Conservation (phyloP, 148 eudicot species). For the Linanthus parryae region DNA sequence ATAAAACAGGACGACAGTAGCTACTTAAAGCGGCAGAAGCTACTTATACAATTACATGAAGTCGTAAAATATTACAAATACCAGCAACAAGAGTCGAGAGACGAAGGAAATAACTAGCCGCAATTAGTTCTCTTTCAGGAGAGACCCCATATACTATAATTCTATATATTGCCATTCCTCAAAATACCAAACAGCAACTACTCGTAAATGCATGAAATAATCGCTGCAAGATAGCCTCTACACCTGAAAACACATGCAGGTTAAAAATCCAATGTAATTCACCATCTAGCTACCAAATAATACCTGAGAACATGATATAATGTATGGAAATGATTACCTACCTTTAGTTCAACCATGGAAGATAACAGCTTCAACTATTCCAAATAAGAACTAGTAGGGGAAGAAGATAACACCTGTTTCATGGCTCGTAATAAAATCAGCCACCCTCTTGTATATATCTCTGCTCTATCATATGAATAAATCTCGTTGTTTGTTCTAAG, state of each 20-base stretch:
- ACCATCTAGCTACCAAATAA: too few relatives aligned
- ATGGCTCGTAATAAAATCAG: slow-evolving; percentile 35
- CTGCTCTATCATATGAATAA: slow-evolving; percentile 4
- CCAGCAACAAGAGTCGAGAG: too few relatives aligned
- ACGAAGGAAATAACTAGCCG: too few relatives aligned
- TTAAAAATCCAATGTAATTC: neutral
- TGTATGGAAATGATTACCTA: slow-evolving; percentile 11
- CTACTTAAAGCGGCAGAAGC: too few relatives aligned
- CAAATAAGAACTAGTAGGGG: slow-evolving; percentile 4
- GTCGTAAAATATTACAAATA: too few relatives aligned
- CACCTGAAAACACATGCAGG: neutral
- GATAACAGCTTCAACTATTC: slow-evolving; percentile 13
- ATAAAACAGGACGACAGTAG: too few relatives aligned
- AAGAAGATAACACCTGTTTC: slow-evolving; percentile 19
- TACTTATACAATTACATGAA: too few relatives aligned
- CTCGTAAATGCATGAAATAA: slow-evolving; percentile 7
- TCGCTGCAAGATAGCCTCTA: neutral
- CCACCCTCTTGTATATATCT: slow-evolving; percentile 22
- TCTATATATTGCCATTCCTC: slow-evolving; percentile 9
- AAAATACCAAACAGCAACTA: slow-evolving; percentile 8
- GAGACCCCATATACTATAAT: slow-evolving; percentile 2
- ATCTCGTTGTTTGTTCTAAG: slow-evolving; percentile 12
- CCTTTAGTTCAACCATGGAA: neutral
- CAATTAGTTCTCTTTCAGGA: too few relatives aligned
- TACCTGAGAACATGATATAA: too few relatives aligned